phyloP scores from a whole-genome alignment of 208 protist genomes.

The Leishmania amazonensis region DNA sequence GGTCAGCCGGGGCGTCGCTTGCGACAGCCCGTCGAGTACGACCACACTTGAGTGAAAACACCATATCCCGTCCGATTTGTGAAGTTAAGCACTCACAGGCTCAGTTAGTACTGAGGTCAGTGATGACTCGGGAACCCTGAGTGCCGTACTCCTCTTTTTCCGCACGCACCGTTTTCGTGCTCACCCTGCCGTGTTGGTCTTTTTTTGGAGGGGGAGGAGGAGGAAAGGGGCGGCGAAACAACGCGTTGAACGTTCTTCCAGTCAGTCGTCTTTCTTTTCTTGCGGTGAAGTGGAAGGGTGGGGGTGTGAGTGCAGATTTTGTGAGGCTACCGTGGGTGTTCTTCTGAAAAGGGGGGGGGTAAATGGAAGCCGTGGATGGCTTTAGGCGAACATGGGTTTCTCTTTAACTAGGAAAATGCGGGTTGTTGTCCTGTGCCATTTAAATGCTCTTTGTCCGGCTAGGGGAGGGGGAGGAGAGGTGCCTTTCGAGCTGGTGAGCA shows the following conservation, averaged over 20 bases:
- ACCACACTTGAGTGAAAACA: slow-evolving; percentile 7
- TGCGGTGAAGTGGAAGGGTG: not conserved
- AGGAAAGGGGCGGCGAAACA: not conserved
- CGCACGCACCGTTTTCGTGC: not conserved
- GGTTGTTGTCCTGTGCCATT: too few species aligned
- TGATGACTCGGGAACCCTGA: slow-evolving; percentile 4
- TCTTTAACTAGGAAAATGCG: too few species aligned
- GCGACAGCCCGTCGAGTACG: slow-evolving; percentile 7
- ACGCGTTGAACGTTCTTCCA: not conserved
- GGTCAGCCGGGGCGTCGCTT: slow-evolving; percentile 10
- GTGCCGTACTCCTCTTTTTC: slow-evolving; percentile 1
- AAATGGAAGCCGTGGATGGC: too few species aligned
- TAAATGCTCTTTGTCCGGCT: too few species aligned
- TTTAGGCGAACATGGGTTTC: too few species aligned
- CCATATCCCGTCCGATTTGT: slow-evolving; percentile 7
- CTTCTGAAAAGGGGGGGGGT: too few species aligned
- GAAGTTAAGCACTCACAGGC: slow-evolving; percentile 1
- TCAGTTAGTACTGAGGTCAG: not conserved
- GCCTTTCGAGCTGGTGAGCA: too few species aligned
- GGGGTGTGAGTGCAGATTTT: not conserved
- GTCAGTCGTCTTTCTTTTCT: too few species aligned
- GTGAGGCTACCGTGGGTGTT: too few species aligned
- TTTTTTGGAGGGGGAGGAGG: not conserved
- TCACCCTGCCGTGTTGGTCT: not conserved
- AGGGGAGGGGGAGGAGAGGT: too few species aligned